Conservation (phyloP, 2,329 filamentous ascomycete genomes). For the Hypoxylon sp. region DNA sequence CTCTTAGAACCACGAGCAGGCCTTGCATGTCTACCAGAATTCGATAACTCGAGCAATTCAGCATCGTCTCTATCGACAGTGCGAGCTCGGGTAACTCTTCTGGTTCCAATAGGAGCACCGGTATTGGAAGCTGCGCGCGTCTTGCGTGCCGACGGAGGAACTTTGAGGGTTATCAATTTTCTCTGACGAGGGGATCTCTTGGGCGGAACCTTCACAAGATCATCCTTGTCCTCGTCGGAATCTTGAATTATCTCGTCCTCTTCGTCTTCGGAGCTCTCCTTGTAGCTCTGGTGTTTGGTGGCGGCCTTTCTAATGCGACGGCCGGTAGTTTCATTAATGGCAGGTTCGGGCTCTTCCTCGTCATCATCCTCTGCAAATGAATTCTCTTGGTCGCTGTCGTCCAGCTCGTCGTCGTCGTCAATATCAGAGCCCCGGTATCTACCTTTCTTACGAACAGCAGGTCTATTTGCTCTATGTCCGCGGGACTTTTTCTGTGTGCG, state of each 20-base stretch:
- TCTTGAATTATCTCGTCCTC: slow-evolving; percentile 54
- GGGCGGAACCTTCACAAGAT: slow-evolving; percentile 56
- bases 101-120: slow-evolving; percentile 52
- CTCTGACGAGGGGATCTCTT: slow-evolving; percentile 51
- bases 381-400: slow-evolving; percentile 67
- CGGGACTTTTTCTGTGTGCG: slow-evolving; percentile 60
- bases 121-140: slow-evolving; percentile 42
- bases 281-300: slow-evolving; percentile 62
- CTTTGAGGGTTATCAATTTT: slow-evolving; percentile 64
- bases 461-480: slow-evolving; percentile 55
- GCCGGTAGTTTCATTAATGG: slow-evolving; percentile 60
- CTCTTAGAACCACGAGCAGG: slow-evolving; percentile 66
- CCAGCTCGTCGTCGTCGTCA: slow-evolving; percentile 68
- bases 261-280: slow-evolving; percentile 61
- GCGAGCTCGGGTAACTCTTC: slow-evolving; percentile 67
- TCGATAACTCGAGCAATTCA: slow-evolving; percentile 70
- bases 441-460: slow-evolving; percentile 47
- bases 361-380: slow-evolving; percentile 62
- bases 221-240: slow-evolving; percentile 59
- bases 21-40: slow-evolving; percentile 71
- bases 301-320: slow-evolving; percentile 64
- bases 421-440: slow-evolving; percentile 74
- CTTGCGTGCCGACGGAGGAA: slow-evolving; percentile 48
- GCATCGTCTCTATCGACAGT: slow-evolving; percentile 70
- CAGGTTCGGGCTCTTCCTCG: slow-evolving; percentile 56